Evolutionary conservation across 2,329 filamentous ascomycete species (phyloP).

Genomic region (Sporothrix luriei): DNA sequence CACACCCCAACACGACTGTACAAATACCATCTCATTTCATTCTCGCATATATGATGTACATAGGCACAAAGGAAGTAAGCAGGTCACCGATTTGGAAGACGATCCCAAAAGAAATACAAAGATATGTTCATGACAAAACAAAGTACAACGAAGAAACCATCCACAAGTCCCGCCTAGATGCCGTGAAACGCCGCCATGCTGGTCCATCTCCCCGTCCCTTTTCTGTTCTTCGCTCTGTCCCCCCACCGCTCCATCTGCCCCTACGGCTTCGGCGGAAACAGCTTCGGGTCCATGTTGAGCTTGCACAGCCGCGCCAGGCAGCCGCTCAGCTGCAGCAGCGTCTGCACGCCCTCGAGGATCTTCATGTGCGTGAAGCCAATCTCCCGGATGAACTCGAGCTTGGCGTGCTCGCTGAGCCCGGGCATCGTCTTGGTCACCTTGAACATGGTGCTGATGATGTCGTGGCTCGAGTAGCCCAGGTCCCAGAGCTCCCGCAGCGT

Average conservation of each 20-base stretch:
- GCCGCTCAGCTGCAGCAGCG: constrained; percentile 87
- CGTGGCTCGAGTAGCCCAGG: constrained; percentile 95
- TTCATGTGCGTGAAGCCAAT: constrained; percentile 99
- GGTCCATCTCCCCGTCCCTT: neutral
- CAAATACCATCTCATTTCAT: constrained; percentile 12
- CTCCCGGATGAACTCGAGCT: constrained; percentile 96
- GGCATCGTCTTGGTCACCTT: constrained; percentile 95
- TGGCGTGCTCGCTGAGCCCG: constrained; percentile 87
- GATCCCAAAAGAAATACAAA: neutral
- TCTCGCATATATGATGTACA: neutral
- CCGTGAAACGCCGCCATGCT: constrained; percentile 23
- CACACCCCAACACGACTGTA: neutral
- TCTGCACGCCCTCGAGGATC: constrained; percentile 96
- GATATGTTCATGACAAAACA: constrained; percentile 1
- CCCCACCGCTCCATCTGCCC: neutral
- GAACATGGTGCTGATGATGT: constrained; percentile 99
- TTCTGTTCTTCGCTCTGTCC: neutral
- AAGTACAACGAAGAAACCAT: neutral
- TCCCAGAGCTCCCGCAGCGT: constrained; percentile 89
- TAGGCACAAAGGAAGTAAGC: neutral
- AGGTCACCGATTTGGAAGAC: neutral
- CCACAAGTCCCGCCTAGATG: constrained; percentile 6
- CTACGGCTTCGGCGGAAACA: constrained; percentile 58
- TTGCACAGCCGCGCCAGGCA: constrained; percentile 89
- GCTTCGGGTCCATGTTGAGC: constrained; percentile 92